phyloP scores from a whole-genome alignment of 1,284 basidiomycete genomes.

The Fistulina hepatica region DNA sequence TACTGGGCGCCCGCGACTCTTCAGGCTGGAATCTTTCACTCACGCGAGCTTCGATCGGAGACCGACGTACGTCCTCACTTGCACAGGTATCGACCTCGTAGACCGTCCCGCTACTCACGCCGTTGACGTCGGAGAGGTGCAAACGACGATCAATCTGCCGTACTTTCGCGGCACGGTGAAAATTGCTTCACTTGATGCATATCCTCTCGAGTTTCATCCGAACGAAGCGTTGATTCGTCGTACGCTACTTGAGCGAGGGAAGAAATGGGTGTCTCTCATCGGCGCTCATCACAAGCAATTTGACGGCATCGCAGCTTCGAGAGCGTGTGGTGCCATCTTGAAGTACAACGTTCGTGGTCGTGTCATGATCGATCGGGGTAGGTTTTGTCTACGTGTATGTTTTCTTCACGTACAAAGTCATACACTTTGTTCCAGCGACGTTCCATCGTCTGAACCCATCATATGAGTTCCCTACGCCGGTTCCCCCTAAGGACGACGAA shows the following conservation, averaged over 20 bases:
- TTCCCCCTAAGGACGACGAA: slow-evolving; percentile 12
- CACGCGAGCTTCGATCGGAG: too few relatives aligned
- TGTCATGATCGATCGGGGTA: slow-evolving; percentile 47
- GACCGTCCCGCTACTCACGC: too few relatives aligned
- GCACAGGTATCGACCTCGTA: too few relatives aligned
- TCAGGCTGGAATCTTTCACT: too few relatives aligned
- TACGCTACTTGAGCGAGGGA: slow-evolving; percentile 33
- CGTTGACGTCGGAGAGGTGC: too few relatives aligned
- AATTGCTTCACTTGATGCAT: slow-evolving; percentile 38
- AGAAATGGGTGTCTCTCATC: slow-evolving; percentile 38
- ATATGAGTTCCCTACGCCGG: slow-evolving; percentile 30
- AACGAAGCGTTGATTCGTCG: slow-evolving; percentile 27
- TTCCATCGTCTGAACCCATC: slow-evolving; percentile 40
- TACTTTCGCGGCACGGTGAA: slow-evolving; percentile 38
- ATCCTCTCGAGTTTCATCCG: slow-evolving; percentile 39
- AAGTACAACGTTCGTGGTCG: slow-evolving; percentile 30
- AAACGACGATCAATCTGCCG: too few relatives aligned
- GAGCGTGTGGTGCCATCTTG: slow-evolving; percentile 23
- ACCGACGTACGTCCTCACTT: too few relatives aligned
- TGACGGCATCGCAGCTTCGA: slow-evolving; percentile 35
- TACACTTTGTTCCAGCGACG: too few relatives aligned
- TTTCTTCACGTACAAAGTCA: too few relatives aligned
- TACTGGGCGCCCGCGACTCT: too few relatives aligned
- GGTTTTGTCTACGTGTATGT: slow-evolving; percentile 9
- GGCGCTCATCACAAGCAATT: slow-evolving; percentile 47